These are phyloP conservation scores for Alnus glutinosa DNA, from an alignment of 306 rosid species.

Conservation along the genomic window DNA sequence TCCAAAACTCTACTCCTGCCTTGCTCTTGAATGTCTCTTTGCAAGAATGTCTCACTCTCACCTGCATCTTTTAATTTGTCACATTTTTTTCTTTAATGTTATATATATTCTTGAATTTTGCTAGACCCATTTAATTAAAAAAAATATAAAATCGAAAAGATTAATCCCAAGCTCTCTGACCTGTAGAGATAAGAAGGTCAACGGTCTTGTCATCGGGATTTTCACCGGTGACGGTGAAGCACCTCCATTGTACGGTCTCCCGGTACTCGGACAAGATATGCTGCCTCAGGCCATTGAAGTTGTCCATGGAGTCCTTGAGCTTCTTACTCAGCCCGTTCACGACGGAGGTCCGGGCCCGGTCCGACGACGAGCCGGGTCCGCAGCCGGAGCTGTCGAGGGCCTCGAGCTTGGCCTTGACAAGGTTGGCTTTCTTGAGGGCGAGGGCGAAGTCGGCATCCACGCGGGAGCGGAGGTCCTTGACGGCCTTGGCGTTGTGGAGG, in stretches of 20 bases:
- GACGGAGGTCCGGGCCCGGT: conserved; percentile 79
- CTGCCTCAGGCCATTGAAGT: conserved; percentile 59
- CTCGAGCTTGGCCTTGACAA: conserved; percentile 68
- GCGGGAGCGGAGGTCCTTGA: conserved; percentile 75
- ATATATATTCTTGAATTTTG: too few relatives aligned
- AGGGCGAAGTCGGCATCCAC: conserved; percentile 78
- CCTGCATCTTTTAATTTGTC: conserved; percentile 39
- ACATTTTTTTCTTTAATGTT: background rate
- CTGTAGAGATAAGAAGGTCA: conserved; percentile 84
- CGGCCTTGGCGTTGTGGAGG: conserved; percentile 71
- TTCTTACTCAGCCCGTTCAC: conserved; percentile 88
- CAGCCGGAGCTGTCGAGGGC: conserved; percentile 85
- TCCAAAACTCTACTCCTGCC: conserved; percentile 70
- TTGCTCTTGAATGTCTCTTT: conserved; percentile 79
- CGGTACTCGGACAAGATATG: conserved; percentile 75
- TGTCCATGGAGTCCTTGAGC: conserved; percentile 83
- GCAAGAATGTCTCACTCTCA: conserved; percentile 83
- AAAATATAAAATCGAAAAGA: too few relatives aligned
- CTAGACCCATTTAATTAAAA: too few relatives aligned
- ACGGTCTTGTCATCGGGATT: conserved; percentile 89
- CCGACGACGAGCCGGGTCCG: conserved; percentile 92
- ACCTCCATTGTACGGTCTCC: conserved; percentile 88
- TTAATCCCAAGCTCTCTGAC: conserved; percentile 26
- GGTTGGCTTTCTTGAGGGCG: conserved; percentile 82
- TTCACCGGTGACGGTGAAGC: conserved; percentile 92